These are phyloP conservation scores for Pythium dissimile DNA, from an alignment of 352 stramenopile genomes.

Conservation along the genomic window DNA sequence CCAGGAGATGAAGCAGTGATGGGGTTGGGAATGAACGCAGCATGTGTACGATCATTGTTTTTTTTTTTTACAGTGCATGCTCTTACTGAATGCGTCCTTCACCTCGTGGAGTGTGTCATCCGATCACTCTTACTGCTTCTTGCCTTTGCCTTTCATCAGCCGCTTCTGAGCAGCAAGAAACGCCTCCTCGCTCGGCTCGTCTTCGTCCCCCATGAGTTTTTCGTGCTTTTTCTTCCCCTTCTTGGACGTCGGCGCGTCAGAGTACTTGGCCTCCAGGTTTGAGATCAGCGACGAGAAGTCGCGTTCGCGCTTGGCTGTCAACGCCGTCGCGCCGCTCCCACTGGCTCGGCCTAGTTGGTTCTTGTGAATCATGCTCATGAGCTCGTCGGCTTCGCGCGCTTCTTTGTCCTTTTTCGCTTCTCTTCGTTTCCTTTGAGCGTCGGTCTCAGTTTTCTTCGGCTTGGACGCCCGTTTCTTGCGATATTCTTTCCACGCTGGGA, in stretches of 20 bases:
- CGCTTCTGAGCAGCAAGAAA: constrained; percentile 56
- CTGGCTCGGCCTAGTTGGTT: constrained; percentile 42
- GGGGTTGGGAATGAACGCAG: constrained; percentile 12
- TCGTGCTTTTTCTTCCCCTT: constrained; percentile 28
- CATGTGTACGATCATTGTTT: no score
- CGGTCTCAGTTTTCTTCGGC: constrained; percentile 31
- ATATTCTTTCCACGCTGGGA: constrained; percentile 45
- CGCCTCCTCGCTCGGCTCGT: constrained; percentile 55
- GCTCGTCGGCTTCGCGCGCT: constrained; percentile 51
- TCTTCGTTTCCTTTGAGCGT: constrained; percentile 37
- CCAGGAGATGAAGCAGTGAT: constrained; percentile 27
- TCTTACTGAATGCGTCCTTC: no score
- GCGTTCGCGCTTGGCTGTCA: constrained; percentile 44
- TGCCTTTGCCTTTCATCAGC: constrained; percentile 33
- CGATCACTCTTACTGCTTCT: constrained; percentile 14
- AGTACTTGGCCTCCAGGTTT: constrained; percentile 64
- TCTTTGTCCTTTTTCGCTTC: constrained; percentile 59
- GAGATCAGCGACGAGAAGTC: constrained; percentile 57
- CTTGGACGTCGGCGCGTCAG: constrained; percentile 35
- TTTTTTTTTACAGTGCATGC: not conserved
- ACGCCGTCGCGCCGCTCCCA: constrained; percentile 25
- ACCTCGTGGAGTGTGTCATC: no score
- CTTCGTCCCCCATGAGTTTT: constrained; percentile 13
- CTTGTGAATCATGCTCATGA: constrained; percentile 55
- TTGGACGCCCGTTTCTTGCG: constrained; percentile 35